phyloP scores from a whole-genome alignment of 331 rosid genomes.

The Stylosanthes scabra region DNA sequence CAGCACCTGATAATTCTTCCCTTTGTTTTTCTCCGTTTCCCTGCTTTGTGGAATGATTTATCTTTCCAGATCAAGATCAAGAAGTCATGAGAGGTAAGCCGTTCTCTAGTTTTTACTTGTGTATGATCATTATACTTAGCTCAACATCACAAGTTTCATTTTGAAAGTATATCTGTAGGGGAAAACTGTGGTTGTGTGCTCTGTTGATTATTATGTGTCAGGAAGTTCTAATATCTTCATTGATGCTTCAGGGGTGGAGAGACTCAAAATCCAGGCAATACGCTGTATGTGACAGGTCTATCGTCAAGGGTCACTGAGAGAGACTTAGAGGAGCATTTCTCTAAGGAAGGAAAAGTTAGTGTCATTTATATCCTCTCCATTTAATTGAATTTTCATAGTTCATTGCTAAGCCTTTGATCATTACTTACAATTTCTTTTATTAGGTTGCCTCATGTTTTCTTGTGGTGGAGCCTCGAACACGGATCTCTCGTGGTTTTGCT shows the following conservation, averaged over 20 bases:
- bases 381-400: background rate
- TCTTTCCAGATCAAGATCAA: slow-evolving; percentile 76
- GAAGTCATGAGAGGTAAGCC: slow-evolving; percentile 85
- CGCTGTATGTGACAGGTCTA: slow-evolving; percentile 95
- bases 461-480: slow-evolving; percentile 94
- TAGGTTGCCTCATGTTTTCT: slow-evolving; percentile 98
- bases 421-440: background rate
- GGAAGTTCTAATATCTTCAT: slow-evolving; percentile 28
- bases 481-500: slow-evolving; percentile 96
- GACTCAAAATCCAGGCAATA: slow-evolving; percentile 63
- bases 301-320: slow-evolving; percentile 92
- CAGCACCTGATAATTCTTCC: slow-evolving; percentile 12
- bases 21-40: background rate
- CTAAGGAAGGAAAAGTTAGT: slow-evolving; percentile 91
- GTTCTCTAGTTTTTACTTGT: background rate
- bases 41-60: slow-evolving; percentile 24
- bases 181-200: background rate
- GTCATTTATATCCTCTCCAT: background rate
- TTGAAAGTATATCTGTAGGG: background rate
- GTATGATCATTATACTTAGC: background rate
- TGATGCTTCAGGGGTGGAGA: slow-evolving; percentile 58
- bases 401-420: slow-evolving; percentile 15
- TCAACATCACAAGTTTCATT: background rate
- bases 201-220: slow-evolving; percentile 12
- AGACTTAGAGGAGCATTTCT: slow-evolving; percentile 88